phyloP scores from a whole-genome alignment of 179 eudicot species.

The Drosera spatulata region DNA sequence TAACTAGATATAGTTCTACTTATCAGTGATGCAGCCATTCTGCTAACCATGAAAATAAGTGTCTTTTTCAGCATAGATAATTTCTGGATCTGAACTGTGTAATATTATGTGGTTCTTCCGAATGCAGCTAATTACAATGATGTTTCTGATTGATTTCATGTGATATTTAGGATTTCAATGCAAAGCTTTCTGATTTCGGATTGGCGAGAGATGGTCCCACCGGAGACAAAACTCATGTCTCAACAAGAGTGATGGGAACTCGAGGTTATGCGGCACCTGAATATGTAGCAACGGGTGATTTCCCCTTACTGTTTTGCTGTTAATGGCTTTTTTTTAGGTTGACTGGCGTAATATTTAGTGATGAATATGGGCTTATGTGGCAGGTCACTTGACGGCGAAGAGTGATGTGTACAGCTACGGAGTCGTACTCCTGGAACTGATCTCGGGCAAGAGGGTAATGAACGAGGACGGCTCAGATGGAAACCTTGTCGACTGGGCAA shows the following conservation, averaged over 20 bases:
- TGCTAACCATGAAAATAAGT: too few species aligned
- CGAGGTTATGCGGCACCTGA: slow-evolving; percentile 71
- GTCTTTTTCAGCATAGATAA: too few species aligned
- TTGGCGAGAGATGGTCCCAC: slow-evolving; percentile 54
- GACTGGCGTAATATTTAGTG: too few species aligned
- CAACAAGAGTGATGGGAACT: slow-evolving; percentile 59
- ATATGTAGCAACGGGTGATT: slow-evolving; percentile 46
- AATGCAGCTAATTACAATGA: too few species aligned
- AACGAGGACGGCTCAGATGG: slow-evolving; percentile 25
- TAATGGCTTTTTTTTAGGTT: too few species aligned
- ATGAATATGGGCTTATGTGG: not conserved
- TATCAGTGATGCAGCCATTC: too few species aligned
- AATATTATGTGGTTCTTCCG: too few species aligned
- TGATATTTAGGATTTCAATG: slow-evolving; percentile 38
- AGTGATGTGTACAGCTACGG: slow-evolving; percentile 59
- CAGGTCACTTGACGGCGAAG: slow-evolving; percentile 51
- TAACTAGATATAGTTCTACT: too few species aligned
- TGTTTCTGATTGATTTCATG: not conserved
- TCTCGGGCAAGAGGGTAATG: slow-evolving; percentile 37
- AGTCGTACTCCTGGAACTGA: slow-evolving; percentile 41
- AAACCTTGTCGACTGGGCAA: slow-evolving; percentile 51
- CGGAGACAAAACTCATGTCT: slow-evolving; percentile 59
- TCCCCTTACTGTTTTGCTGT: not conserved
- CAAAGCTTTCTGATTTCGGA: slow-evolving; percentile 66
- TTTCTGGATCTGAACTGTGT: too few species aligned